Evolutionary conservation across 768 basidiomycete genomes (phyloP).

Genomic region (Leucosporidium scottii): DNA sequence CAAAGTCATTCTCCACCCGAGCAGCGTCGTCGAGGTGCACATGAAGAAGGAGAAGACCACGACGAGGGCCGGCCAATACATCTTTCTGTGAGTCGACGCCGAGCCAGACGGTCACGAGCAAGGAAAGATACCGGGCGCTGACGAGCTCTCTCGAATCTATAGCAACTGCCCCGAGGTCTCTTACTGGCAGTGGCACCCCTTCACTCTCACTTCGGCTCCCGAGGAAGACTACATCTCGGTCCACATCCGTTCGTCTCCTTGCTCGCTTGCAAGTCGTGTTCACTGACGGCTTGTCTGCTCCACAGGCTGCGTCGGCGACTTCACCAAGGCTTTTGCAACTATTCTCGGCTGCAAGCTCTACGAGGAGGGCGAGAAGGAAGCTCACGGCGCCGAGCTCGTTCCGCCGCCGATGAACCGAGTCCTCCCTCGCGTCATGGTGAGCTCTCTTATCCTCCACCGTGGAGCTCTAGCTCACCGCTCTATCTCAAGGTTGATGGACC

Average conservation of each 20-base stretch:
- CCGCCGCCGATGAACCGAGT: slow-evolving; percentile 61
- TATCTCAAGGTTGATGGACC: slow-evolving; percentile 63
- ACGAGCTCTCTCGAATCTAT: background rate
- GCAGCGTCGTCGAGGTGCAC: slow-evolving; percentile 87
- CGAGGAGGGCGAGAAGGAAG: slow-evolving; percentile 42
- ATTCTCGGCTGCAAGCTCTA: slow-evolving; percentile 78
- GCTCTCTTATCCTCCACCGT: background rate
- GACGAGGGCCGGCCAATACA: slow-evolving; percentile 50
- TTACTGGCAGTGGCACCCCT: slow-evolving; percentile 96
- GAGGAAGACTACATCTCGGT: slow-evolving; percentile 93
- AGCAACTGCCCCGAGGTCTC: slow-evolving; percentile 75
- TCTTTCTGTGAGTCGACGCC: slow-evolving; percentile 54
- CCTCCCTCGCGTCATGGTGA: slow-evolving; percentile 77
- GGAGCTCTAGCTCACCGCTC: background rate
- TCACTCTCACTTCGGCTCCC: slow-evolving; percentile 79
- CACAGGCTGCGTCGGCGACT: slow-evolving; percentile 61
- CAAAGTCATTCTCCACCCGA: slow-evolving; percentile 83
- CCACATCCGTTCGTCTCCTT: slow-evolving; percentile 60
- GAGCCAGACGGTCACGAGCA: too few relatives aligned
- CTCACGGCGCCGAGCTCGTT: slow-evolving; percentile 52
- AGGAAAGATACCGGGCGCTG: too few relatives aligned
- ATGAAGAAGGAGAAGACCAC: slow-evolving; percentile 92
- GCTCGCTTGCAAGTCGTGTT: background rate
- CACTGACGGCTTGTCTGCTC: background rate
- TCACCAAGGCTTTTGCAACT: slow-evolving; percentile 71